phyloP scores from a whole-genome alignment of 768 basidiomycete genomes.

The Pleurotus cornucopiae region DNA sequence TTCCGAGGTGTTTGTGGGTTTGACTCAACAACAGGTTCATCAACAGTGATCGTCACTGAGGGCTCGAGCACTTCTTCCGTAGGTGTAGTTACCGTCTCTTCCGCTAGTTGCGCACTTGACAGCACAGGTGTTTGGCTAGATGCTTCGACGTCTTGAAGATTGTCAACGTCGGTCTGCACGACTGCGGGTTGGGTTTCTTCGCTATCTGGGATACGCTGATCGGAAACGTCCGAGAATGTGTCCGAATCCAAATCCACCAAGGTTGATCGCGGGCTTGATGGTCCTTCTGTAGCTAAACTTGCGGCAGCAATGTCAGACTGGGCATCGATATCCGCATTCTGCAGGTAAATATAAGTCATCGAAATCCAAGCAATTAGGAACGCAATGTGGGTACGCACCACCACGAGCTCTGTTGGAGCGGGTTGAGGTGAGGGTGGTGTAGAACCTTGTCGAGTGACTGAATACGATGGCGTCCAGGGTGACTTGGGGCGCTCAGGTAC shows the following conservation, averaged over 20 bases:
- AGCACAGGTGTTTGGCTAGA: not conserved
- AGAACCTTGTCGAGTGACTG: conserved; percentile 27
- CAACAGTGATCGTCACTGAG: conserved; percentile 1
- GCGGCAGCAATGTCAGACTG: not conserved
- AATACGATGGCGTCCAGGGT: conserved; percentile 31
- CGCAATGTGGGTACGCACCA: too few relatives aligned
- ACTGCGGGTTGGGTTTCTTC: too few relatives aligned
- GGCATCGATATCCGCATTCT: not conserved
- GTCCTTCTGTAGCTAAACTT: not conserved
- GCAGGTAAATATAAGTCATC: not conserved
- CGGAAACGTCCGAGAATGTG: not conserved
- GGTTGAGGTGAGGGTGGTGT: not conserved
- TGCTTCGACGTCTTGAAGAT: not conserved
- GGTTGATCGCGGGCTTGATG: not conserved
- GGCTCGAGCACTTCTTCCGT: not conserved
- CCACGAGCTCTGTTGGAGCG: not conserved
- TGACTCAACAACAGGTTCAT: not conserved
- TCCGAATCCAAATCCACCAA: not conserved
- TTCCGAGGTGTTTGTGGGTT: not conserved
- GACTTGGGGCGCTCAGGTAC: conserved; percentile 22
- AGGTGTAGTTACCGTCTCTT: not conserved
- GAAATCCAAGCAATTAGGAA: too few relatives aligned
- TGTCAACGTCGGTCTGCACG: too few relatives aligned
- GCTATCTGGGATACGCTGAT: not conserved
- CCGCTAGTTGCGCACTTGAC: not conserved